Conservation (phyloP, 148 eudicot genomes). For the Nyssa sinensis region DNA sequence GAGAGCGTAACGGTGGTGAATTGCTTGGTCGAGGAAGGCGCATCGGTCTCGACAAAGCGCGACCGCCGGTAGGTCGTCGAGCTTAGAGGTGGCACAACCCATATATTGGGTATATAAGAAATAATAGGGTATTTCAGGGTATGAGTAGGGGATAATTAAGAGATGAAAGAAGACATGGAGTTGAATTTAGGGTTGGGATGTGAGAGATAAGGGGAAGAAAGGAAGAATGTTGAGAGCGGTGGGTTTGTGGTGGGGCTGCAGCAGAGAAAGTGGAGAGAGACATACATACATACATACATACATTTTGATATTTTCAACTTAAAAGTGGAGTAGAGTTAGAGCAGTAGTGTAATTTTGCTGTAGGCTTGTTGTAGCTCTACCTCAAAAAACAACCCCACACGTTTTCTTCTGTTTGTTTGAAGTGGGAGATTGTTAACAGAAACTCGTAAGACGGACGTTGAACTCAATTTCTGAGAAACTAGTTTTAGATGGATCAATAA, state of each 20-base stretch:
- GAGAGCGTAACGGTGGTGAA: conserved; percentile 56
- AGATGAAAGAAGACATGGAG: neutral
- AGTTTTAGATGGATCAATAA: too few relatives aligned
- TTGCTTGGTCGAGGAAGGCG: conserved; percentile 47
- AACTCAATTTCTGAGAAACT: too few relatives aligned
- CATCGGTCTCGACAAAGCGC: conserved; percentile 66
- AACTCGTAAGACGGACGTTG: too few relatives aligned
- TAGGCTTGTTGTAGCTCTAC: too few relatives aligned
- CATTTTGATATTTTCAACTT: too few relatives aligned
- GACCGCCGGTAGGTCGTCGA: conserved; percentile 84
- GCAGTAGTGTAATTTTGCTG: neutral
- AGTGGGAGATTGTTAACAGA: too few relatives aligned
- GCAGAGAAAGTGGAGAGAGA: conserved; percentile 26
- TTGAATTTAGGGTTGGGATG: conserved; percentile 17
- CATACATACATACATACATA: too few relatives aligned
- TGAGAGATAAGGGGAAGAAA: conserved; percentile 20
- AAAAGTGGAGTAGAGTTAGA: neutral
- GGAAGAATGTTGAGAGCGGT: conserved; percentile 44
- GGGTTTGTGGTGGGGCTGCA: conserved; percentile 43
- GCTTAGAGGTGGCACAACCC: conserved; percentile 85
- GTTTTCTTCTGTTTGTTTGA: too few relatives aligned
- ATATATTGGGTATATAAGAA: conserved; percentile 20
- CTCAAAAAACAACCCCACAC: too few relatives aligned
- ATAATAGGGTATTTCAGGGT: neutral
- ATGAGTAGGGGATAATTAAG: neutral